phyloP scores from a whole-genome alignment of 371 early-diverging fungal species.

The Mucor plumbeus region DNA sequence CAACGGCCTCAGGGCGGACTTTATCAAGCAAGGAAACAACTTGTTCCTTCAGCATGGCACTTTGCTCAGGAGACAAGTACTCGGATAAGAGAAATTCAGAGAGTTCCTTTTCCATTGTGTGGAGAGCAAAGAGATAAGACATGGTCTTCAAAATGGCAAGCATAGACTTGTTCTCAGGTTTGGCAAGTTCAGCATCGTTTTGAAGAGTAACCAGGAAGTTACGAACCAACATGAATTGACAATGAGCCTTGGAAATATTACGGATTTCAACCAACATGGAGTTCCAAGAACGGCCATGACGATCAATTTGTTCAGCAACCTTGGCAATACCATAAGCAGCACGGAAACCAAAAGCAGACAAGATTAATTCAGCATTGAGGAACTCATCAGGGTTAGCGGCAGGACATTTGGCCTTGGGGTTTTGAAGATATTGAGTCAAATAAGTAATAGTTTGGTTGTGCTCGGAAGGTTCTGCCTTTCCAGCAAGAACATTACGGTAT shows the following conservation, averaged over 20 bases:
- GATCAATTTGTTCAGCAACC: constrained; percentile 61
- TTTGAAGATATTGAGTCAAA: constrained; percentile 54
- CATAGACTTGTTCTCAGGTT: constrained; percentile 41
- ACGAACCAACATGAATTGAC: constrained; percentile 66
- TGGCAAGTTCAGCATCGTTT: constrained; percentile 34
- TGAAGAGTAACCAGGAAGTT: constrained; percentile 62
- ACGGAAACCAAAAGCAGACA: constrained; percentile 72
- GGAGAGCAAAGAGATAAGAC: constrained; percentile 64
- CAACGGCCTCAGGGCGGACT: constrained; percentile 74
- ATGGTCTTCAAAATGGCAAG: constrained; percentile 34
- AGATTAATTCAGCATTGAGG: constrained; percentile 62
- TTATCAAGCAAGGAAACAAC: constrained; percentile 58
- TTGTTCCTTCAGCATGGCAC: constrained; percentile 50
- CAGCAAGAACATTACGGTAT: constrained; percentile 54
- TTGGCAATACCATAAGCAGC: constrained; percentile 64
- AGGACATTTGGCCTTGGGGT: constrained; percentile 60
- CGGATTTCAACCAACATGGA: constrained; percentile 69
- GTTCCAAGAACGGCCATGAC: constrained; percentile 66
- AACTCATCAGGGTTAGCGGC: constrained; percentile 54
- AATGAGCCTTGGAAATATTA: constrained; percentile 69
- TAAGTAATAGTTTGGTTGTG: constrained; percentile 61
- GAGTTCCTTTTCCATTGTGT: constrained; percentile 69
- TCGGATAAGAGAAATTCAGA: constrained; percentile 69
- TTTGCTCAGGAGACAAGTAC: constrained; percentile 54
- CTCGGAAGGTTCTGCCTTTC: constrained; percentile 55